These are phyloP conservation scores for Cytospora leucostoma DNA, from an alignment of 2,329 filamentous ascomycete genomes.

Conservation along the genomic window DNA sequence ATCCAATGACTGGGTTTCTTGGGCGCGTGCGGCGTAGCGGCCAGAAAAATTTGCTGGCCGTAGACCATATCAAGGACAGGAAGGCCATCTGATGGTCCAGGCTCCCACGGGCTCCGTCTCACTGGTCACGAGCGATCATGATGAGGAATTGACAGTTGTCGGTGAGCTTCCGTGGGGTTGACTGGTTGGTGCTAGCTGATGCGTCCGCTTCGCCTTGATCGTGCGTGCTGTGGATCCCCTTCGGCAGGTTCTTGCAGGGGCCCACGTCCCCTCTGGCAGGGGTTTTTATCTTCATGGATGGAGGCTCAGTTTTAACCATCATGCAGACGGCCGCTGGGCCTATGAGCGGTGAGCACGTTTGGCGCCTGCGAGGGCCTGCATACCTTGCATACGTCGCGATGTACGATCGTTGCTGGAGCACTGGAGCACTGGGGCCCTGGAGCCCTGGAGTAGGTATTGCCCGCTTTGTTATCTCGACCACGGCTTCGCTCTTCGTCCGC, in stretches of 20 bases:
- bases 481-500: background rate
- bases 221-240: slow-evolving; percentile 20
- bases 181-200: slow-evolving; percentile 17
- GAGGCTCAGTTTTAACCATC: slow-evolving; percentile 16
- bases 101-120: background rate
- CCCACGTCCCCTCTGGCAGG: slow-evolving; percentile 8
- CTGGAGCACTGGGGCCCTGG: too few relatives aligned
- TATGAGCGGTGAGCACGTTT: slow-evolving; percentile 29
- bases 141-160: slow-evolving; percentile 25
- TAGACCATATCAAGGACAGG: slow-evolving; percentile 12
- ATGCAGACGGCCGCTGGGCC: slow-evolving; percentile 18
- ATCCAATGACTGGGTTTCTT: slow-evolving; percentile 8
- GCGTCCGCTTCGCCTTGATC: slow-evolving; percentile 18
- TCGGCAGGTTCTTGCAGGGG: slow-evolving; percentile 20
- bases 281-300: slow-evolving; percentile 24
- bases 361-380: slow-evolving; percentile 5
- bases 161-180: slow-evolving; percentile 26
- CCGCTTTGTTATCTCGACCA: background rate
- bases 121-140: slow-evolving; percentile 21
- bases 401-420: slow-evolving; percentile 1
- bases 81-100: slow-evolving; percentile 5
- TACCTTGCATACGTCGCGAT: slow-evolving; percentile 14
- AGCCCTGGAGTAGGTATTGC: background rate
- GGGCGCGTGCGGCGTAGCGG: slow-evolving; percentile 22
- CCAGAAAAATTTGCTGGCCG: slow-evolving; percentile 10